These are phyloP conservation scores for Aspergillus nanangensis DNA, from an alignment of 495 filamentous ascomycete genomes.

Conservation along the genomic window DNA sequence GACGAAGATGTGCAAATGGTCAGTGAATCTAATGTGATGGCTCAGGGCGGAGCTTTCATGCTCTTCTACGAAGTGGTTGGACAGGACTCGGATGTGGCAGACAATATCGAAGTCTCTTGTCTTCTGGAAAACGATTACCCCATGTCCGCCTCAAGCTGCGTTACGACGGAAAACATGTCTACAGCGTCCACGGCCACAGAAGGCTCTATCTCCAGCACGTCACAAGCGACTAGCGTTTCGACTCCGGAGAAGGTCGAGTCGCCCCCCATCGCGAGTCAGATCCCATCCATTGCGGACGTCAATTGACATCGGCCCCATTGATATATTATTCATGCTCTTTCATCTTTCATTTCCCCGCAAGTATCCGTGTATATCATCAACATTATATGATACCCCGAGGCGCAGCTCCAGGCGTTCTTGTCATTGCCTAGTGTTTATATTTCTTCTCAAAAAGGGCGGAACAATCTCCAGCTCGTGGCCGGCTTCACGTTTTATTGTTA, in stretches of 20 bases:
- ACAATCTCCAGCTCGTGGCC: too few relatives aligned
- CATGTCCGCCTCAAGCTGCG: slow-evolving; percentile 19
- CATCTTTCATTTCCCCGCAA: slow-evolving; percentile 4
- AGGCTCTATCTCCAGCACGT: slow-evolving; percentile 22
- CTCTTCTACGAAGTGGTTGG: slow-evolving; percentile 77
- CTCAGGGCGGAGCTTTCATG: slow-evolving; percentile 89
- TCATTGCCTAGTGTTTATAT: too few relatives aligned
- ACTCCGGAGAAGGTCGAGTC: slow-evolving; percentile 8
- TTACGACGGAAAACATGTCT: slow-evolving; percentile 28
- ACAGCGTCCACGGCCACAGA: slow-evolving; percentile 27
- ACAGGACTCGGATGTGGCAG: not conserved
- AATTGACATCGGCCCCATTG: too few relatives aligned
- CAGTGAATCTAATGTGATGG: slow-evolving; percentile 66
- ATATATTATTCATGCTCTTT: not conserved
- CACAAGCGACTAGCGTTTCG: slow-evolving; percentile 33
- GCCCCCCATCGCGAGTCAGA: too few relatives aligned
- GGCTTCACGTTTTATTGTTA: too few relatives aligned
- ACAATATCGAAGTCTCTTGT: not conserved
- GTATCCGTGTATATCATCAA: slow-evolving; percentile 1
- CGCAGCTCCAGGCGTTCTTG: not conserved
- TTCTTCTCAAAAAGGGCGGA: too few relatives aligned
- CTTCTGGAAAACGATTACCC: slow-evolving; percentile 10
- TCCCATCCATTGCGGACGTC: too few relatives aligned
- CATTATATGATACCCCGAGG: slow-evolving; percentile 20
- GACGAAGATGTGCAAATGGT: slow-evolving; percentile 78